Conservation (phyloP, 768 basidiomycete species). For the Tephrocybe sp. region DNA sequence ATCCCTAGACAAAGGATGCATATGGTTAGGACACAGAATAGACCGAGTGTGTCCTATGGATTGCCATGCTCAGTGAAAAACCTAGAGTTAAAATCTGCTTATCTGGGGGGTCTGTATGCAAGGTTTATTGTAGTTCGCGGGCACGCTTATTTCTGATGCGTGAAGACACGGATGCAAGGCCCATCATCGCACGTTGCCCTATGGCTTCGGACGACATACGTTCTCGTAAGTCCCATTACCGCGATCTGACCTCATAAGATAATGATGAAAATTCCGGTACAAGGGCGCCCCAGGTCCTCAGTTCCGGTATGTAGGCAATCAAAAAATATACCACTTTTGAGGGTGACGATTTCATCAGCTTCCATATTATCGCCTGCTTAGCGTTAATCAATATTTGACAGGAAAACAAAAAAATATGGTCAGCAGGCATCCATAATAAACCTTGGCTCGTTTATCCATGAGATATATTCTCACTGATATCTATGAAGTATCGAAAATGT, state of each 20-base stretch:
- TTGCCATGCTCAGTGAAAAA: background rate
- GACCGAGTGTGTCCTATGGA: background rate
- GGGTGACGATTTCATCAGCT: background rate
- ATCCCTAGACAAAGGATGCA: background rate
- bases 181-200: background rate
- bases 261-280: no score
- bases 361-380: background rate
- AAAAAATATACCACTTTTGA: no score
- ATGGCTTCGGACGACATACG: background rate
- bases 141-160: conserved; percentile 3
- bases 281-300: no score
- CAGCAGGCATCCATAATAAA: background rate
- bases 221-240: no score
- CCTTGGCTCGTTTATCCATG: background rate
- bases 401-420: background rate
- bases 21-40: background rate
- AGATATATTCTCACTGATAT: background rate
- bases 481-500: no score
- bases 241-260: background rate
- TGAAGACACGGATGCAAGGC: background rate
- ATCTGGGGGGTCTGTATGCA: conserved; percentile 1
- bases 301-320: no score
- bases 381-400: background rate
- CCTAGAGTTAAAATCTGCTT: background rate
- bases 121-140: conserved; percentile 1